A percentile compares a stretch with the other conserved stretches of the same genome.
Conservation (phyloP, 352 stramenopile genomes). For the Bremia lactucae region DNA sequence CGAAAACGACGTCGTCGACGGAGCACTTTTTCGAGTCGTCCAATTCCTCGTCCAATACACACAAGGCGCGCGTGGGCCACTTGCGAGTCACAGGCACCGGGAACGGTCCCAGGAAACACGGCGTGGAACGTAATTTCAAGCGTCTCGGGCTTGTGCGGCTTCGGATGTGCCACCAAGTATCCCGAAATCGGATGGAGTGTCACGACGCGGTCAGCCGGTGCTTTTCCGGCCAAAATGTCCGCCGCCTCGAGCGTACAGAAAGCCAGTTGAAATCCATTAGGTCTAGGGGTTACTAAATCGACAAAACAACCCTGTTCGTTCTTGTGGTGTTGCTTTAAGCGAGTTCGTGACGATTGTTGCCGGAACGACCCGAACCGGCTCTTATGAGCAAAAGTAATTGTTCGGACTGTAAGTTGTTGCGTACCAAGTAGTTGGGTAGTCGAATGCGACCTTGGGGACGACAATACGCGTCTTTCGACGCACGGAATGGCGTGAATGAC, state of each 20-base stretch:
- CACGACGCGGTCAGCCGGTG: constrained; percentile 18
- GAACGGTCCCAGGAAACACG: constrained; percentile 12
- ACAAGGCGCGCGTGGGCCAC: constrained; percentile 17
- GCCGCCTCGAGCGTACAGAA: constrained; percentile 18
- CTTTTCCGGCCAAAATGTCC: constrained; percentile 22
- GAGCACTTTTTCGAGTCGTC: constrained; percentile 21
- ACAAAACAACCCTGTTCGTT: constrained; percentile 28
- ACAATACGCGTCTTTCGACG: constrained; percentile 5
- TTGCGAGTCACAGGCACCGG: constrained; percentile 8
- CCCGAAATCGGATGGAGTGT: constrained; percentile 23
- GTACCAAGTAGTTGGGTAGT: background rate
- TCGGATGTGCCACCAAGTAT: constrained; percentile 19
- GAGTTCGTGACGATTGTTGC: too few relatives aligned
- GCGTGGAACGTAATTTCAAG: constrained; percentile 23
- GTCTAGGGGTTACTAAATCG: constrained; percentile 18
- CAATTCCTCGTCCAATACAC: constrained; percentile 16
- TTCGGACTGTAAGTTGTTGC: constrained; percentile 26
- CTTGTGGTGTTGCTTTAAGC: too few relatives aligned
- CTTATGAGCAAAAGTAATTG: constrained; percentile 18
- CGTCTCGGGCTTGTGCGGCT: constrained; percentile 3
- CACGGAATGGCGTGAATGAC: constrained; percentile 17
- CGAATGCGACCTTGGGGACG: background rate
- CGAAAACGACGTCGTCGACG: constrained; percentile 11
- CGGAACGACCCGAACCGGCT: constrained; percentile 8
- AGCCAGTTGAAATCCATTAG: constrained; percentile 13